Evolutionary conservation across 345 rosid species (phyloP), one percentile per base, ranked within the genome.

Genomic region (Rhizophora mangle): DNA sequence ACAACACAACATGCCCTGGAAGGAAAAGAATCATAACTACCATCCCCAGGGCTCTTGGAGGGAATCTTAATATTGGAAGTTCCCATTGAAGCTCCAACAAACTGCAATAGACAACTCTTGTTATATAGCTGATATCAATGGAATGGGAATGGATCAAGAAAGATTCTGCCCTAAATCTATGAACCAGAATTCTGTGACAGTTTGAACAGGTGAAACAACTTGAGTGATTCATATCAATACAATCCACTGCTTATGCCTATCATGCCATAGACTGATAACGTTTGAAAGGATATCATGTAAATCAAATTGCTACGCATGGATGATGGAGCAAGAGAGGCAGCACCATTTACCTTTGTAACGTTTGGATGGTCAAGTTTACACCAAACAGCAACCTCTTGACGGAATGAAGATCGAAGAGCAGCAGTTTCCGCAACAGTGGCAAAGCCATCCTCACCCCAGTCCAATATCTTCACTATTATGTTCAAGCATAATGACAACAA

Each of bases 331-430:
- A 56, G 60, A 56, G 16, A 24, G 60, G 29, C 26, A 16, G 37
- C 7, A 20, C 9, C 37, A 27, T 46, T 62, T 52, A 72, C 80
- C 76, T 77, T 77, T 0, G 80, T 77, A 15, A 77, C 80, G 13
- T 77, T 77, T n/a, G 73, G 70, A 68, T 72, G 80, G 43, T 67
- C 73, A 64, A 77, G 80, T 32, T 77, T 77, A 32, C 72, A 70
- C 80, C 80, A 72, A 52, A 77, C 80, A 77, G 80, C 80, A 67
- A 77, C 76, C 56, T 77, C 80, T 77, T 77, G 80, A 60, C 26
- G 27, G 49, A 77, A 77, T 9, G 80, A 77, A 32, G 76, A 72
- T 29, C 76, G 76, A 53, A 72, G 58, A 63, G 76, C 67, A 63
- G 73, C 73, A 68, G 75, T 72, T 77, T 77, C 80, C 19, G 76